A percentile compares a stretch with the other conserved stretches of the same genome.
phyloP scores from a whole-genome alignment of 768 basidiomycete species.

The Leccinum broughii region DNA sequence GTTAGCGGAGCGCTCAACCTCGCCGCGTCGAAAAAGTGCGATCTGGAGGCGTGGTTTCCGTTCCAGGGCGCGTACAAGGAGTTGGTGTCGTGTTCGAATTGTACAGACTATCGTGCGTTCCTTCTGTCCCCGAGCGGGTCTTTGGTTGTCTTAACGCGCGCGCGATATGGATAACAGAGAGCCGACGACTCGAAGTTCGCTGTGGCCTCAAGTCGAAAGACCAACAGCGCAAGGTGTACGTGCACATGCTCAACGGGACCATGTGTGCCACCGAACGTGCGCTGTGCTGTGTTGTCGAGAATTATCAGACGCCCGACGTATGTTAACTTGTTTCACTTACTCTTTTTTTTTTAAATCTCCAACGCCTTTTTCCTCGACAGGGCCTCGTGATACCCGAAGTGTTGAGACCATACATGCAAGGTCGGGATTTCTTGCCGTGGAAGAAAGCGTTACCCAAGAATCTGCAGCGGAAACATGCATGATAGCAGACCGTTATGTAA shows the following conservation, averaged over 20 bases:
- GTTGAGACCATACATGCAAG: constrained; percentile 94
- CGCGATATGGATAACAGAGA: constrained; percentile 53
- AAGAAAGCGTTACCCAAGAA: constrained; percentile 79
- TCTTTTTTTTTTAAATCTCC: neutral
- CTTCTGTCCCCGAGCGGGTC: neutral
- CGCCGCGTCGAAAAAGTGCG: constrained; percentile 96
- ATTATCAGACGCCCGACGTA: constrained; percentile 95
- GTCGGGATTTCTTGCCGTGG: constrained; percentile 85
- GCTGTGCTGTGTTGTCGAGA: constrained; percentile 96
- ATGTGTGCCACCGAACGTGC: constrained; percentile 97
- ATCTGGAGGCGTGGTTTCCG: constrained; percentile 99
- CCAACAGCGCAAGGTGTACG: constrained; percentile 89
- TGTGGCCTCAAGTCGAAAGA: constrained; percentile 92
- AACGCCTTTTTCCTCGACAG: constrained; percentile 40
- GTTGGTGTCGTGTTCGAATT: constrained; percentile 96
- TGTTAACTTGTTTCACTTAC: constrained; percentile 23
- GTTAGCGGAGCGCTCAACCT: constrained; percentile 97
- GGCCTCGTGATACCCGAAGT: constrained; percentile 89
- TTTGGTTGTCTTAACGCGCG: neutral
- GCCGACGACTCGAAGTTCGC: constrained; percentile 87
- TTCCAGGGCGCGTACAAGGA: constrained; percentile 97
- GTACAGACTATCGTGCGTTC: constrained; percentile 95
- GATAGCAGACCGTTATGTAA: neutral
- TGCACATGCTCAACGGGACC: constrained; percentile 99
- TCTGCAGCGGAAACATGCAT: constrained; percentile 70